Base-by-base conservation (phyloP, 73 alveolate species). In the Blepharisma japonicum region DNA sequence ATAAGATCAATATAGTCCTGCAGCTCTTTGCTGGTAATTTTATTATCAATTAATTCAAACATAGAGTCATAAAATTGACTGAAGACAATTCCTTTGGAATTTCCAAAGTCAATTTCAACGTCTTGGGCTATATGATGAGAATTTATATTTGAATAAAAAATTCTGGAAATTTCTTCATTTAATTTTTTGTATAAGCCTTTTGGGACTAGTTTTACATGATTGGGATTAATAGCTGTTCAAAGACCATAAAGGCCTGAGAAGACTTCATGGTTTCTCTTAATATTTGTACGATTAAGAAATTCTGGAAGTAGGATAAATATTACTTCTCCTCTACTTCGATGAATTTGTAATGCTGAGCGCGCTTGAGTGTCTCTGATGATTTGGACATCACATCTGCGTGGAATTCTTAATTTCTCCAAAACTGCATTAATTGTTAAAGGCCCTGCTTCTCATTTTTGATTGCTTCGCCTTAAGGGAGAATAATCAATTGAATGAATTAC, bases 401-500 rank as follows among this genome's bases (percentile, higher is more conserved):
- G 74, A 61, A 11, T 20, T 18, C 74, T 14, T n/a, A 61, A 61
- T 39, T 61, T 61, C 23, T 61, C 74, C 18, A 61, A 39, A 61
- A 61, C 46, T 20, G 74, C 74, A 5, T n/a, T 14, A 39, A 61
- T 25, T 20, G 74, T 61, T 39, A 61, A 14, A 14, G 14, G 74
- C 23, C 23, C 74, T 20, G 50, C 14, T 25, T 61, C 74, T 39
- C 74, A 61, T 61, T 61, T 61, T n/a, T 14, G 46, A 39, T 61
- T 61, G 47, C 74, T 61, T 61, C 74, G 14, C 23, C 74, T n/a
- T 11, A 61, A 39, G 47, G 49, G 74, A 18, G 74, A 61, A 39
- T 61, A 61, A 39, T 61, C 74, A 25, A 61, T 61, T 61, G 74
- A 61, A 39, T 61, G 74, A 39, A 61, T 61, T 25, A 61, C 74